Evolutionary conservation across 1,139 yeast genomes (phyloP).

Genomic region (Candida sp.): DNA sequence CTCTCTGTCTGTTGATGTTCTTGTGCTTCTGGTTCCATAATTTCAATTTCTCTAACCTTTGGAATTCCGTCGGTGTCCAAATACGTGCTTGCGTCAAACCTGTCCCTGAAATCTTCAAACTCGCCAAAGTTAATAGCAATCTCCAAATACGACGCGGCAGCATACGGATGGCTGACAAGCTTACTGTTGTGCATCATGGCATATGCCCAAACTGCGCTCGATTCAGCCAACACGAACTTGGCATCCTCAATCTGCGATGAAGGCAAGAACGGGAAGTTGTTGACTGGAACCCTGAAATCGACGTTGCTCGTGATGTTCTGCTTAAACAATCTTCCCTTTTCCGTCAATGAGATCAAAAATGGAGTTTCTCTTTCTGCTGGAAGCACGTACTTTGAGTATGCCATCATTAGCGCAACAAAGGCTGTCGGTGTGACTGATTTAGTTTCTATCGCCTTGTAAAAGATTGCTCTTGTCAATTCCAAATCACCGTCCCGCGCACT

Average conservation of each 20-base stretch:
- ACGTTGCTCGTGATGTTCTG: conserved; percentile 41
- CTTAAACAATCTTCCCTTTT: conserved; percentile 52
- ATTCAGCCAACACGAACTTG: conserved; percentile 66
- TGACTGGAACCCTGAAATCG: conserved; percentile 24
- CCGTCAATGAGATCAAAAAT: conserved; percentile 46
- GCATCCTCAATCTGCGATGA: conserved; percentile 39
- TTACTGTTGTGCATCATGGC: conserved; percentile 44
- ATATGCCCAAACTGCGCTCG: conserved; percentile 77
- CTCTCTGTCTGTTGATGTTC: conserved; percentile 3
- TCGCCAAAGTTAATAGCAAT: conserved; percentile 55
- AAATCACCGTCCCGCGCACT: conserved; percentile 84
- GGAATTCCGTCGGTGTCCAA: conserved; percentile 34
- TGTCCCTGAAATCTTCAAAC: conserved; percentile 51
- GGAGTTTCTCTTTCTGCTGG: conserved; percentile 17
- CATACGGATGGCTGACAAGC: conserved; percentile 41
- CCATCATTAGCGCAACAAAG: conserved; percentile 57
- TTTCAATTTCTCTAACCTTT: conserved; percentile 15
- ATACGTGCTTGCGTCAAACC: conserved; percentile 54
- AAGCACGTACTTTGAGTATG: conserved; percentile 50
- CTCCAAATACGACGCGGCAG: conserved; percentile 56
- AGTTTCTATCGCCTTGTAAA: conserved; percentile 54
- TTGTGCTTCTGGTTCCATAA: conserved; percentile 7
- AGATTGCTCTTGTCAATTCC: conserved; percentile 73
- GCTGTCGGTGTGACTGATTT: conserved; percentile 43
- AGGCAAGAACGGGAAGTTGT: conserved; percentile 74